phyloP scores from a whole-genome alignment of 306 rosid genomes.

The Dryas drummondii region DNA sequence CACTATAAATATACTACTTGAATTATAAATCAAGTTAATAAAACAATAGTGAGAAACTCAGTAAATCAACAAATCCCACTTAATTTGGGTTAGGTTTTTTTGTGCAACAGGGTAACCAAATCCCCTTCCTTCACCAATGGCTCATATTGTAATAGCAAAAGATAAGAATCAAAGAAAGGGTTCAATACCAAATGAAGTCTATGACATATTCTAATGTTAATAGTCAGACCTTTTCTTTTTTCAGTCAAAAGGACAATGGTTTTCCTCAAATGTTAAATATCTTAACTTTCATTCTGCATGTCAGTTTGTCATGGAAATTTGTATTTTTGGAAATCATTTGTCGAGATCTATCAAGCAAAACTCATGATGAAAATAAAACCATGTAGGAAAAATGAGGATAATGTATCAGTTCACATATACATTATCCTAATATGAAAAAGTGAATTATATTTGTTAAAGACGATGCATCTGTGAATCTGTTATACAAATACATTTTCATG shows the following conservation, averaged over 20 bases:
- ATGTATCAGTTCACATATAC: too few relatives aligned
- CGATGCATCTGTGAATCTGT: too few relatives aligned
- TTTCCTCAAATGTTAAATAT: too few relatives aligned
- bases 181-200: neutral
- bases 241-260: neutral
- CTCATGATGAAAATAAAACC: too few relatives aligned
- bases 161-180: neutral
- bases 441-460: too few relatives aligned
- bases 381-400: too few relatives aligned
- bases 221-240: neutral
- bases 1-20: neutral
- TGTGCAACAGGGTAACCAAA: neutral
- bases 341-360: too few relatives aligned
- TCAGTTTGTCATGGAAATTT: too few relatives aligned
- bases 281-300: too few relatives aligned
- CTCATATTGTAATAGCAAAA: neutral
- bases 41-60: neutral
- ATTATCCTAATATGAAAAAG: too few relatives aligned
- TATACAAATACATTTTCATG: too few relatives aligned
- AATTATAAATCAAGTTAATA: neutral
- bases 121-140: neutral
- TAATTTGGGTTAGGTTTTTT: neutral
- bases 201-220: neutral
- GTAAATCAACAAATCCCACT: neutral
- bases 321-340: too few relatives aligned